Conservation (phyloP, 345 rosid genomes). For the Tarenaya hassleriana region DNA sequence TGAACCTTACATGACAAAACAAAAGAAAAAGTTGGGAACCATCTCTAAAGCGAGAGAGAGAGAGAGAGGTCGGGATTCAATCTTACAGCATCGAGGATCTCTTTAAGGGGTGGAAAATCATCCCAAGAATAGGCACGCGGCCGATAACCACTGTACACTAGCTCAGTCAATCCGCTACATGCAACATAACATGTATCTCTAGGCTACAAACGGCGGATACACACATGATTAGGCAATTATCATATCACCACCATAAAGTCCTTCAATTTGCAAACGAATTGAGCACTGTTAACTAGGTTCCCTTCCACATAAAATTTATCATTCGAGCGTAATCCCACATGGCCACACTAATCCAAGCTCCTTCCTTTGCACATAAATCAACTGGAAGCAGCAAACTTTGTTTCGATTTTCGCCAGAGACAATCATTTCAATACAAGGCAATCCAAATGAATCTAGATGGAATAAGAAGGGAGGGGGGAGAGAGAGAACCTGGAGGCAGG, state of each 20-base stretch:
- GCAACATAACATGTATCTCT: constrained; percentile 83
- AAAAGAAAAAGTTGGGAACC: background rate
- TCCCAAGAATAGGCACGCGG: constrained; percentile 75
- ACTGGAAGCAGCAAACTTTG: background rate
- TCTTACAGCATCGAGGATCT: constrained; percentile 60
- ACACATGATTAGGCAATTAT: too few species aligned
- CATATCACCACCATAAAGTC: too few species aligned
- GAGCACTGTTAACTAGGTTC: too few species aligned
- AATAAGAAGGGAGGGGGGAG: background rate
- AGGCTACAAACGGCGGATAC: constrained; percentile 37
- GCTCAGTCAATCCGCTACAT: constrained; percentile 48
- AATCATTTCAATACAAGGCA: background rate
- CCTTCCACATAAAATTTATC: too few species aligned
- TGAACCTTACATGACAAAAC: constrained; percentile 46
- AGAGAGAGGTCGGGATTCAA: background rate
- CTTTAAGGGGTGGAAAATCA: constrained; percentile 75
- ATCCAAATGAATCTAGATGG: background rate
- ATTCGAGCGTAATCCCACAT: too few species aligned
- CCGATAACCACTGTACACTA: constrained; percentile 62
- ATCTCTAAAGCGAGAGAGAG: background rate
- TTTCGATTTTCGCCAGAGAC: background rate
- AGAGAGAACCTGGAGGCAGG: constrained; percentile 55
- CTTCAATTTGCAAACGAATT: too few species aligned
- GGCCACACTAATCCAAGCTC: background rate
- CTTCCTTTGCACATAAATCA: background rate